Percentiles rank a stretch among this genome's conserved stretches.
Evolutionary conservation across 495 filamentous ascomycete genomes (phyloP).

Genomic region (Hapsidospora chrysogenum): DNA sequence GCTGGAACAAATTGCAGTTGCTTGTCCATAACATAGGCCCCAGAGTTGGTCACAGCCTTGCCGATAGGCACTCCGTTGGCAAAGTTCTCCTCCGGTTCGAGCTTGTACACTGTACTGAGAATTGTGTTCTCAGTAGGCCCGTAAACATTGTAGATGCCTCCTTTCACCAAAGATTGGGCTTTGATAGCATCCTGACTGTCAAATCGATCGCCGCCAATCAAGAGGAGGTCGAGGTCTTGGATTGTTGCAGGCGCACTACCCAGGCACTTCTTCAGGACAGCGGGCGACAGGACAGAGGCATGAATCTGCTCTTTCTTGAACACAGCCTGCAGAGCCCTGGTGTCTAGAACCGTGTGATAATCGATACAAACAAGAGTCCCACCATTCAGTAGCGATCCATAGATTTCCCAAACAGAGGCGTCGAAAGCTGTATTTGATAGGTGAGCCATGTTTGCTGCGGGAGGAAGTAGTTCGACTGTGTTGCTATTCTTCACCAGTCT

Average conservation of each 20-base stretch:
- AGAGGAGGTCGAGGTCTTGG: neutral
- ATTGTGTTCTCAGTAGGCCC: no score
- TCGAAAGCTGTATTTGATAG: conserved; percentile 5
- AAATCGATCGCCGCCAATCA: conserved; percentile 3
- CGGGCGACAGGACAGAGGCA: conserved; percentile 1
- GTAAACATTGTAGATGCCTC: conserved; percentile 4
- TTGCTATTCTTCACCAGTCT: conserved; percentile 1
- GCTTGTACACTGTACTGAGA: conserved; percentile 2
- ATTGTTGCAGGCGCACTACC: conserved; percentile 1
- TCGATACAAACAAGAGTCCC: conserved; percentile 5
- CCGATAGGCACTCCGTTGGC: conserved; percentile 5
- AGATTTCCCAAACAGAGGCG: conserved; percentile 6
- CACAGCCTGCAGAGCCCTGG: neutral
- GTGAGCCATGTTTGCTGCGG: conserved; percentile 3
- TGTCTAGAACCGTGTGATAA: conserved; percentile 2
- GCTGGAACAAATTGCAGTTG: conserved; percentile 1
- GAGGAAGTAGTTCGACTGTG: neutral
- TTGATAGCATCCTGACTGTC: conserved; percentile 2
- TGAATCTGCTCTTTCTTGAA: conserved; percentile 1
- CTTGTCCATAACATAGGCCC: conserved; percentile 5
- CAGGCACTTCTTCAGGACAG: conserved; percentile 3
- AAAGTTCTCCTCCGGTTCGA: neutral
- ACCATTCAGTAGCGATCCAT: conserved; percentile 5
- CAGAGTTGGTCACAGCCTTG: conserved; percentile 3
- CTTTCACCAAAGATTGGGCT: conserved; percentile 1